Evolutionary conservation across 192 early-diverging fungal genomes (phyloP).

Genomic region (Mortierella alpina): DNA sequence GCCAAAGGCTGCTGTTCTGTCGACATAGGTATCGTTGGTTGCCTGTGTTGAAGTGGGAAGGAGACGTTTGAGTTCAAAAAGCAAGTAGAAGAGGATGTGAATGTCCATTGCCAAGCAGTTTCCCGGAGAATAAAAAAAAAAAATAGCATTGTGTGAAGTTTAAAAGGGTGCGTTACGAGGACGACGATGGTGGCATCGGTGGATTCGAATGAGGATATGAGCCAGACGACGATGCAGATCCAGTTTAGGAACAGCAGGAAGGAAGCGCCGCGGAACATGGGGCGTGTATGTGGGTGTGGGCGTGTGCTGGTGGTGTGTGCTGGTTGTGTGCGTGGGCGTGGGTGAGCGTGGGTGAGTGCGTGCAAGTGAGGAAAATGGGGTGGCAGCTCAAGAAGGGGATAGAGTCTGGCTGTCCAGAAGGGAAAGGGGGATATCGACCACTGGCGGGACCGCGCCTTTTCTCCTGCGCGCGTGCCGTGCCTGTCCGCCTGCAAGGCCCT

Average conservation of each 20-base stretch:
- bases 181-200: conserved; percentile 44
- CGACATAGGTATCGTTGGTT: conserved; percentile 65
- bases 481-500: too few relatives aligned
- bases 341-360: too few relatives aligned
- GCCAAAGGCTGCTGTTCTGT: conserved; percentile 87
- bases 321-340: too few relatives aligned
- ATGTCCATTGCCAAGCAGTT: neutral
- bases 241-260: conserved; percentile 47
- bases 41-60: conserved; percentile 33
- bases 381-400: too few relatives aligned
- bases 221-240: conserved; percentile 44
- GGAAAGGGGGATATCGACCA: too few relatives aligned
- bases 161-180: conserved; percentile 8
- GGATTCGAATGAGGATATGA: conserved; percentile 34
- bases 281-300: too few relatives aligned
- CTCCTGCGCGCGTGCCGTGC: too few relatives aligned
- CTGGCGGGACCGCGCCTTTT: too few relatives aligned
- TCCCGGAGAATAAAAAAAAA: neutral
- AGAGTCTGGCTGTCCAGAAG: too few relatives aligned
- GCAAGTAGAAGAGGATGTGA: neutral
- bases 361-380: too few relatives aligned
- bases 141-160: neutral
- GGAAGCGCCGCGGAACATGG: conserved; percentile 17
- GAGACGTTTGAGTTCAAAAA: too few relatives aligned
- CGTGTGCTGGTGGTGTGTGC: too few relatives aligned